Evolutionary conservation across 2,329 filamentous ascomycete species (phyloP).

Genomic region (Meredithiella fracta): DNA sequence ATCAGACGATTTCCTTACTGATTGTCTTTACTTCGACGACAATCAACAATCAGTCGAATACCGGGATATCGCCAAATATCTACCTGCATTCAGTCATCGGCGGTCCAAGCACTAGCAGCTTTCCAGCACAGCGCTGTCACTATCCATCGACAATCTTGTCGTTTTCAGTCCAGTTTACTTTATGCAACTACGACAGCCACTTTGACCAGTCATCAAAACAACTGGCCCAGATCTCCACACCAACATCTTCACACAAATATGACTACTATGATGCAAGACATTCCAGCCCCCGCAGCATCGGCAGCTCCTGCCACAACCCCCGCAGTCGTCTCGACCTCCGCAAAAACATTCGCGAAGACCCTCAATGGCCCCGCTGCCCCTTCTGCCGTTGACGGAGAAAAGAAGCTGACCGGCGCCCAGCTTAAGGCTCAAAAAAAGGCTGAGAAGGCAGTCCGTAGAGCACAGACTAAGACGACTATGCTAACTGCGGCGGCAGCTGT

Average conservation of each 20-base stretch:
- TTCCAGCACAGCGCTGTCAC: neutral
- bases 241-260: neutral
- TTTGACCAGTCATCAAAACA: neutral
- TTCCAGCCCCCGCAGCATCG: neutral
- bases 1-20: neutral
- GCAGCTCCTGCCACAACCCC: neutral
- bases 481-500: conserved; percentile 25
- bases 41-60: neutral
- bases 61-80: neutral
- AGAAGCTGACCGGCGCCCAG: conserved; percentile 57
- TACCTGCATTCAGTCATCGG: neutral
- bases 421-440: conserved; percentile 80
- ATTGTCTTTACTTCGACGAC: neutral
- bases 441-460: conserved; percentile 76
- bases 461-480: conserved; percentile 45
- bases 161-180: too few relatives aligned
- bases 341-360: neutral
- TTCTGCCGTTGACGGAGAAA: conserved; percentile 20
- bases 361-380: neutral
- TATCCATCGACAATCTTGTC: neutral
- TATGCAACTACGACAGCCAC: neutral
- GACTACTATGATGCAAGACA: neutral
- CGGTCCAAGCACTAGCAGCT: neutral
- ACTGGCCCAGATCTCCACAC: neutral
- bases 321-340: neutral